Percentiles rank a stretch among this genome's conserved stretches.
phyloP scores from a whole-genome alignment of 768 basidiomycete species.

The Suillus tomentosus region DNA sequence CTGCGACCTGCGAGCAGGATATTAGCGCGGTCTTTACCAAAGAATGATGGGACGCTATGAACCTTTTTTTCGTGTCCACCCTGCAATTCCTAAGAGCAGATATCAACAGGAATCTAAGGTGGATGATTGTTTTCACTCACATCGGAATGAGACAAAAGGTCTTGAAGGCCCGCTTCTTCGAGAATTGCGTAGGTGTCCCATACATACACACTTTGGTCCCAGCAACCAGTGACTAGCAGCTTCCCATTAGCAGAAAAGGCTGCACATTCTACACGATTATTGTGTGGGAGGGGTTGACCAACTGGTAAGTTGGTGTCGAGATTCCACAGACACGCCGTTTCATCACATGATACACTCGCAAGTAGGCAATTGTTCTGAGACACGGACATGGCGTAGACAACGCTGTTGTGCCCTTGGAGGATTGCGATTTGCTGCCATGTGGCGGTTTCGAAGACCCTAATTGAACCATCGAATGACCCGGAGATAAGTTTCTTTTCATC shows the following conservation, averaged over 20 bases:
- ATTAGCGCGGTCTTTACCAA: neutral
- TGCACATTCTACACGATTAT: neutral
- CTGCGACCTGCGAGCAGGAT: neutral
- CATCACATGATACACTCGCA: neutral
- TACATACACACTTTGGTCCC: neutral
- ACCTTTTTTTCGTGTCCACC: neutral
- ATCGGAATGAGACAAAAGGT: neutral
- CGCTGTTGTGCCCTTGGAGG: neutral
- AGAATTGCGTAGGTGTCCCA: neutral
- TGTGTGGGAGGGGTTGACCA: neutral
- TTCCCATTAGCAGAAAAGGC: neutral
- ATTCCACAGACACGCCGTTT: slow-evolving; percentile 1
- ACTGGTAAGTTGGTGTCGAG: neutral
- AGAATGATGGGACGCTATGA: no score
- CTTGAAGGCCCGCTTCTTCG: neutral
- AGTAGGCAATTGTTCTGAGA: neutral
- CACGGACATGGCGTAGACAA: neutral
- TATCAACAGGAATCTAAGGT: neutral
- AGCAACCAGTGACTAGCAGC: slow-evolving; percentile 1
- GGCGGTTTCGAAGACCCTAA: neutral
- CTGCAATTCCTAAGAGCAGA: neutral
- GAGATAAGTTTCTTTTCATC: slow-evolving; percentile 5
- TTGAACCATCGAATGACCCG: neutral
- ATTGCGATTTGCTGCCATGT: neutral
- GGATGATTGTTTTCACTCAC: neutral